These are phyloP conservation scores for Aristolochia fimbriata DNA, from an alignment of 164 flowering plant species.

Conservation along the genomic window DNA sequence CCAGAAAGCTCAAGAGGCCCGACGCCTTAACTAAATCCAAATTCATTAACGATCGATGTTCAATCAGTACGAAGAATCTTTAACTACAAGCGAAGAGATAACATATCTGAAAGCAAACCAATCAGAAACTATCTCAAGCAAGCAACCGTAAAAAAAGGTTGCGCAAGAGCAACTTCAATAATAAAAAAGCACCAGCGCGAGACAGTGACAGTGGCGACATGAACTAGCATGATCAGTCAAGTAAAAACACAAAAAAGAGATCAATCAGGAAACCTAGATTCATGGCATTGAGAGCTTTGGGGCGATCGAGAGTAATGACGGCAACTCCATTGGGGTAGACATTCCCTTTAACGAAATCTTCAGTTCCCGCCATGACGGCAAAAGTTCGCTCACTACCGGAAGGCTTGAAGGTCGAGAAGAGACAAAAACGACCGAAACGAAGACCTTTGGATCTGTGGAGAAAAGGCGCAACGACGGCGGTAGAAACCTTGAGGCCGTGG, in stretches of 20 bases:
- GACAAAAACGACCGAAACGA: constrained; percentile 1
- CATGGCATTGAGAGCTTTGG: constrained; percentile 96
- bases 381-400: constrained; percentile 12
- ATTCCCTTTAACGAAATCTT: constrained; percentile 70
- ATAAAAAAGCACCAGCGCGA: no score
- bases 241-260: background rate
- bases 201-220: no score
- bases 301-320: constrained; percentile 90
- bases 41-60: no score
- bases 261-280: constrained; percentile 40
- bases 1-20: no score
- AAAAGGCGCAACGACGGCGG: background rate
- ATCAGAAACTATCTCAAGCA: no score
- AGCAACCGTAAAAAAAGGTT: no score
- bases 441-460: background rate
- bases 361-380: constrained; percentile 46
- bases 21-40: no score
- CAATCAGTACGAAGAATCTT: no score
- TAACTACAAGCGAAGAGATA: no score
- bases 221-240: no score
- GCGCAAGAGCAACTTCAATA: no score
- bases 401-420: constrained; percentile 1
- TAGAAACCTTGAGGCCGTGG: background rate
- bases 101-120: no score
- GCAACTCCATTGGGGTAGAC: constrained; percentile 82